Evolutionary conservation across 116 monocot species (phyloP), one percentile per base, ranked within the genome.

Genomic region (Posidonia oceanica): DNA sequence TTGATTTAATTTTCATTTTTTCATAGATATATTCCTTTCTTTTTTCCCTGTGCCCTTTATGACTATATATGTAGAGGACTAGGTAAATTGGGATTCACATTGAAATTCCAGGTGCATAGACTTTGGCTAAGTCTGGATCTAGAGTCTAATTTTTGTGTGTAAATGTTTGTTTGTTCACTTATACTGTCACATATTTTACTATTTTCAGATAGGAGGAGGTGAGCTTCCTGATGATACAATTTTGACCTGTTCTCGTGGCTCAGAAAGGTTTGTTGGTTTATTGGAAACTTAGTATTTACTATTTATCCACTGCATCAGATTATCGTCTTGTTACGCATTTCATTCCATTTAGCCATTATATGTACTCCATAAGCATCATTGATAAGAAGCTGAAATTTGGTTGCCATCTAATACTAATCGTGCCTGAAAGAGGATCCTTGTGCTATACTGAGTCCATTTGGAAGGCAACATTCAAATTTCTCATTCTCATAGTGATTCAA

Each of bases 161-260:
- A 0, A 48, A 48, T 48, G 48, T 12, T 58, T 58, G 21, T 58
- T 20, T 58, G 7, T 17, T 58, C 16, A 7, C 58, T 18, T 58
- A 18, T 3, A 58, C 16, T 20, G 58, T 58, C n/a, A 58, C 29
- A 48, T 48, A 10, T 48, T 48, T 8, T 42, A 42, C 12, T 48
- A 12, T 48, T 12, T 42, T 0, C 83, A 98, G 98, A 81, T 98
- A 15, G 98, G 98, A 69, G 93, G 82, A 2, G 98, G 98, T 39
- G 76, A 81, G 36, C 72, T 77, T 76, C 93, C 98, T 51, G 98
- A 98, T 63, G 93, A 98, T 23, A 93, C 98, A 16, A 69, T 93
- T 37, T 69, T 98, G 70, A 90, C 81, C 5, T 98, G 93, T 73
- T 76, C 90, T 62, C 93, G 98, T 68, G 90, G 93, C 48, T 87